phyloP scores from a whole-genome alignment of 306 rosid genomes.

The Prunus fruticosa region DNA sequence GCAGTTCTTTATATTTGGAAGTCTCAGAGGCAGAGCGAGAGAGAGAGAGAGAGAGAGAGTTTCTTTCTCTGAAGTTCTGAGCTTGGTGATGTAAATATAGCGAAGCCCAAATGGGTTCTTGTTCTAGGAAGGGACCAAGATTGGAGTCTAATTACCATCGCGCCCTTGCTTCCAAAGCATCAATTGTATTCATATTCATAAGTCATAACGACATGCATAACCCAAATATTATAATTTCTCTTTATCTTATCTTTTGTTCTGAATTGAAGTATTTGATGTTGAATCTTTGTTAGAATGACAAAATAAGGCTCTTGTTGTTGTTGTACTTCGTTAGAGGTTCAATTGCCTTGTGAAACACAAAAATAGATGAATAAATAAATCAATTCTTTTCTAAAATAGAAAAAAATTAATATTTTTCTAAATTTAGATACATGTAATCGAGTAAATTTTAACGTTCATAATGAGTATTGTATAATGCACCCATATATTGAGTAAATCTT shows the following conservation, averaged over 20 bases:
- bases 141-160: conserved; percentile 5
- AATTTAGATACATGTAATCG: no score
- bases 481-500: no score
- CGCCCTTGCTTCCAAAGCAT: conserved; percentile 19
- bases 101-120: background rate
- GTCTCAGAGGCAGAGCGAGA: background rate
- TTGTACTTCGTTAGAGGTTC: background rate
- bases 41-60: background rate
- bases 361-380: background rate
- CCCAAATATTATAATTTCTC: background rate
- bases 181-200: background rate
- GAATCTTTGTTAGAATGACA: background rate
- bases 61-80: background rate
- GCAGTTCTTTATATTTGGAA: background rate
- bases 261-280: background rate
- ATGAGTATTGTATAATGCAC: no score
- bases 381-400: no score
- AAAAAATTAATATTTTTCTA: no score
- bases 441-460: no score
- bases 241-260: background rate
- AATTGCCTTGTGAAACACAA: background rate
- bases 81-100: conserved; percentile 17
- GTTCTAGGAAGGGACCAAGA: conserved; percentile 3
- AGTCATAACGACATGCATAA: background rate
- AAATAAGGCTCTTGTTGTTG: background rate